A percentile compares a stretch with the other conserved stretches of the same genome.
These are phyloP conservation scores for Clitocybe nebularis DNA, from an alignment of 1,284 basidiomycete species.

Conservation along the genomic window DNA sequence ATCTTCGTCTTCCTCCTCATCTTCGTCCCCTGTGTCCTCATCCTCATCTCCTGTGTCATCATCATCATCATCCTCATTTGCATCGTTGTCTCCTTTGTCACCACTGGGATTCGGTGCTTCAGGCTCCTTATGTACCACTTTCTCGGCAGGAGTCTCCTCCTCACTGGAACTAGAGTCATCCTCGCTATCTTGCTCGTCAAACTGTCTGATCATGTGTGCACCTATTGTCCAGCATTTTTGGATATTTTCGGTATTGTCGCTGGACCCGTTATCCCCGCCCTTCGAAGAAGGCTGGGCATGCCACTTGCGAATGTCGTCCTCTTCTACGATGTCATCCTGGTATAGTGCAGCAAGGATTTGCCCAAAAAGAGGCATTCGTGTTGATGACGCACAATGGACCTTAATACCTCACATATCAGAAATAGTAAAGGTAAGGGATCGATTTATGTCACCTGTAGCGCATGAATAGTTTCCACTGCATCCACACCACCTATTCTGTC, in stretches of 20 bases:
- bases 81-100: conserved; percentile 12
- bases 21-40: conserved; percentile 10
- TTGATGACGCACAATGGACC: conserved; percentile 61
- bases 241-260: conserved; percentile 46
- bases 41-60: conserved; percentile 21
- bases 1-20: conserved; percentile 6
- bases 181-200: conserved; percentile 69
- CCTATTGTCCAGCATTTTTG: conserved; percentile 72
- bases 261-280: conserved; percentile 42
- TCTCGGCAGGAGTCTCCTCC: neutral
- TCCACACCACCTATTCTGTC: conserved; percentile 74
- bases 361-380: conserved; percentile 64
- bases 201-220: conserved; percentile 69
- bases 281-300: conserved; percentile 47
- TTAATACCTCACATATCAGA: conserved; percentile 23
- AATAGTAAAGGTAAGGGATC: neutral
- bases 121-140: neutral
- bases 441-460: conserved; percentile 55
- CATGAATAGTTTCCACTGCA: conserved; percentile 65
- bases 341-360: conserved; percentile 73
- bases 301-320: conserved; percentile 76
- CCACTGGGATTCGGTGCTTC: conserved; percentile 17
- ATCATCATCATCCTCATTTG: conserved; percentile 22
- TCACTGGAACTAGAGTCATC: conserved; percentile 32
- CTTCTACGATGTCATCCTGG: conserved; percentile 74